A percentile compares a stretch with the other conserved stretches of the same genome.
Conservation (phyloP, 768 basidiomycete genomes). For the Nidula microcarpa region DNA sequence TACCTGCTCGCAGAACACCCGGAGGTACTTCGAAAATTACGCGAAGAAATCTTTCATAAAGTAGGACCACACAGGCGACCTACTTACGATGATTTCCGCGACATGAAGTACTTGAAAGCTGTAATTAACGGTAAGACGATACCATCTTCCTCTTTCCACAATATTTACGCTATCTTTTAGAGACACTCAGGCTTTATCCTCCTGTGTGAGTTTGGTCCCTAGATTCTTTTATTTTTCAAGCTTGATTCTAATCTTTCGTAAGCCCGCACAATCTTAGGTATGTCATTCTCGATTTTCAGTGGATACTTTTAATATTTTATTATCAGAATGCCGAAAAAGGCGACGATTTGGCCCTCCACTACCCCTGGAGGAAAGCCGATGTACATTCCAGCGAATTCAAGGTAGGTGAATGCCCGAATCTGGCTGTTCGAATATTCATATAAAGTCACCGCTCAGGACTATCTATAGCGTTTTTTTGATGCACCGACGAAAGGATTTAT, state of each 20-base stretch:
- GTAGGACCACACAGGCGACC: constrained; percentile 34
- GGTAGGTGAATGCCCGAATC: constrained; percentile 10
- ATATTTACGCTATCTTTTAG: constrained; percentile 14
- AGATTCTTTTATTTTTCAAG: neutral
- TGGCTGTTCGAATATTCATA: neutral
- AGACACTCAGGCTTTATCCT: constrained; percentile 40
- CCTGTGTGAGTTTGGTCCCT: constrained; percentile 22
- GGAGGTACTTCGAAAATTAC: constrained; percentile 30
- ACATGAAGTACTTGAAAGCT: constrained; percentile 38
- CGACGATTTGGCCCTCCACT: constrained; percentile 23
- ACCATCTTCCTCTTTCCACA: neutral
- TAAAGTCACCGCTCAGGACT: constrained; percentile 2
- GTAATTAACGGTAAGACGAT: constrained; percentile 26
- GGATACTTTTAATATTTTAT: neutral
- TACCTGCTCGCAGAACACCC: constrained; percentile 45
- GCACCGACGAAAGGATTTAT: constrained; percentile 44
- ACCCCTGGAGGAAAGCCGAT: constrained; percentile 20
- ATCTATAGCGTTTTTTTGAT: constrained; percentile 31
- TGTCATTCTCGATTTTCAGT: neutral
- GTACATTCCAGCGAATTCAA: constrained; percentile 31
- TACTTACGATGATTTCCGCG: constrained; percentile 39
- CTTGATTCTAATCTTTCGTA: neutral
- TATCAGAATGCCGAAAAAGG: constrained; percentile 16
- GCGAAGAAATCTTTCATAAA: constrained; percentile 35
- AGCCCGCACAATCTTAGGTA: constrained; percentile 25